Conservation (phyloP, 2,329 filamentous ascomycete genomes). For the Aspergillus sp. region DNA sequence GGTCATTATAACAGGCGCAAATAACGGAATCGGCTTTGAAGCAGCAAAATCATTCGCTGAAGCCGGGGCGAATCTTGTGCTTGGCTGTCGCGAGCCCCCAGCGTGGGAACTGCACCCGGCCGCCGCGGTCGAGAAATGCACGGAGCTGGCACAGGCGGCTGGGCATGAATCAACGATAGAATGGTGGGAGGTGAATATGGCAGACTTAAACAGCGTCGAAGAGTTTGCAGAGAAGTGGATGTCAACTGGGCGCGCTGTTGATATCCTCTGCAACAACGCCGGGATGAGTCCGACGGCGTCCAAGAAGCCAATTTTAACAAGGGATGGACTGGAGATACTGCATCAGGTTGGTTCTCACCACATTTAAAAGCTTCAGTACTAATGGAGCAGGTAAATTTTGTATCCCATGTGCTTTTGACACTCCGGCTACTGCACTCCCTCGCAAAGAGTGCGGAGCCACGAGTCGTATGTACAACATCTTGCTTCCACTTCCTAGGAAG, state of each 20-base stretch:
- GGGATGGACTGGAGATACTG: background rate
- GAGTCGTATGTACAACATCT: constrained; percentile 8
- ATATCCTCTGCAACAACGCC: constrained; percentile 11
- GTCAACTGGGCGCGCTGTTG: background rate
- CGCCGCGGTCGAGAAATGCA: background rate
- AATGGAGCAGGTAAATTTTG: constrained; percentile 1
- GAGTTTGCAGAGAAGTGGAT: constrained; percentile 2
- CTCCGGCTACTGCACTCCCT: background rate
- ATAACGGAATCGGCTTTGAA: constrained; percentile 8
- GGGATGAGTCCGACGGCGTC: background rate
- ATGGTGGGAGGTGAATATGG: constrained; percentile 8
- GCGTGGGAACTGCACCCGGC: background rate
- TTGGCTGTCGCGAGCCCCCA: constrained; percentile 1
- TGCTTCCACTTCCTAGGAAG: background rate
- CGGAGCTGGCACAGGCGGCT: background rate
- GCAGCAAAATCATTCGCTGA: constrained; percentile 2
- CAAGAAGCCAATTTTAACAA: background rate
- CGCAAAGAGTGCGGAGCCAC: background rate
- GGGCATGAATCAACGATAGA: background rate
- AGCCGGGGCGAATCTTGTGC: constrained; percentile 5
- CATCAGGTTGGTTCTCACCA: constrained; percentile 1
- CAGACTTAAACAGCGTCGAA: background rate
- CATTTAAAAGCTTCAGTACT: background rate
- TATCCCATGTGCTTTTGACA: constrained; percentile 3
- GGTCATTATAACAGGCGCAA: constrained; percentile 10